Base-by-base conservation (phyloP, 345 rosid genomes). In the Gossypium anomalum region DNA sequence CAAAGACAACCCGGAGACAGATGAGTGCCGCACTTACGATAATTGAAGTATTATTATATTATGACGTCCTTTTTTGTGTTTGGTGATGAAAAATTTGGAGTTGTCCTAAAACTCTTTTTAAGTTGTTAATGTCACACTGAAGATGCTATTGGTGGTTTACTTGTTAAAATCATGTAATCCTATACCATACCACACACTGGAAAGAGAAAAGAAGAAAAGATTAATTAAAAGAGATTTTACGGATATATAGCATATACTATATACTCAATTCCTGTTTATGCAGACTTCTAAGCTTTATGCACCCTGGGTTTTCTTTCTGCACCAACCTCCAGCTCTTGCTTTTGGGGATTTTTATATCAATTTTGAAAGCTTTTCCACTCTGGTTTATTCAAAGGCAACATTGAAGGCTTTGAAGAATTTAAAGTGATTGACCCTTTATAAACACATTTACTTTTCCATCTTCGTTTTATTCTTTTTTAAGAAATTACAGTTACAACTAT, bases 11-110 rank as follows among this genome's bases (percentile, higher is more conserved):
- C 99, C 98, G 22, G 98, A 93, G 90, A 84, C 93, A 41, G 90
- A 83, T 22, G 97, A 95, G 89, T 95, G 98, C 80, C 98, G 99
- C 77, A 95, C 98, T 59, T 93, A 95, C 55, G 98, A 95, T 62
- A 82, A 90, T 71, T 89, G 75, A 86, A 13, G 22, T 57, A n/a
- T 12, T 9, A 4, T 17, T 10, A 53, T 57, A n/a, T 12, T 17
- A 9, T 17, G n/a, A 53, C 27, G 1, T 16, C 23, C 25, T 53
- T 65, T 55, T 72, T 45, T 17, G 27, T 17, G 27, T 59, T 49
- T 4, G 60, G 55, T 48, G 55, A 67, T 67, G 34, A 69, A 49
- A 49, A 23, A 7, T 10, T 25, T 19, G 27, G 27, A 61, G 20
- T 55, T 43, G 72, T 34, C 16, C 49, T 48, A 47, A 49, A 8